A percentile compares a stretch with the other conserved stretches of the same genome.
Conservation (phyloP, 257 asterid species). For the Thymus quinquecostatus region DNA sequence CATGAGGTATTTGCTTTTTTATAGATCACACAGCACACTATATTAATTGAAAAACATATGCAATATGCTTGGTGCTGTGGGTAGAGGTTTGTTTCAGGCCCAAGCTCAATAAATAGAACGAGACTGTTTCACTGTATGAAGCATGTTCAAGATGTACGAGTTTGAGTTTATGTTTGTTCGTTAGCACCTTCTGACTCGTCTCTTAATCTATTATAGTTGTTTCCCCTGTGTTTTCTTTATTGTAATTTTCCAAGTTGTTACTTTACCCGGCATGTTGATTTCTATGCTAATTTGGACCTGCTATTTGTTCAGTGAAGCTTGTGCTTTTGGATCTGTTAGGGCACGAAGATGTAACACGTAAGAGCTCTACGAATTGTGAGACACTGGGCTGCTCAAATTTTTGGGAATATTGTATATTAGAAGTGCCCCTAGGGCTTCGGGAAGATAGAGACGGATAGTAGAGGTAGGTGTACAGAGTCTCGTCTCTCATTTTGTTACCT, state of each 20-base stretch:
- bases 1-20: not conserved
- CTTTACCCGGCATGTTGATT: not conserved
- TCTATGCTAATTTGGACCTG: constrained; percentile 20
- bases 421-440: constrained; percentile 42
- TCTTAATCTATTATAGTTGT: not conserved
- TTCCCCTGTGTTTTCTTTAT: not conserved
- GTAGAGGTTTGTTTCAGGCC: no score
- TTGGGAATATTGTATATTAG: constrained; percentile 59
- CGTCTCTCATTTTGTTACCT: constrained; percentile 40
- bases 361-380: constrained; percentile 38
- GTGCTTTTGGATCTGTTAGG: constrained; percentile 29
- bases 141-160: not conserved
- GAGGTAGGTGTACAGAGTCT: constrained; percentile 83
- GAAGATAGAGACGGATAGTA: constrained; percentile 51
- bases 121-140: not conserved
- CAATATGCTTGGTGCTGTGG: no score
- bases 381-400: constrained; percentile 40
- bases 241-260: not conserved
- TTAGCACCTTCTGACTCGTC: not conserved
- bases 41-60: no score
- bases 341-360: constrained; percentile 32
- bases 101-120: not conserved
- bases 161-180: not conserved
- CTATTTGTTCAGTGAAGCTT: constrained; percentile 47
- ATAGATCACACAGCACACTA: no score